These are phyloP conservation scores for Nyssa sinensis DNA, from an alignment of 148 eudicot genomes.

Conservation along the genomic window DNA sequence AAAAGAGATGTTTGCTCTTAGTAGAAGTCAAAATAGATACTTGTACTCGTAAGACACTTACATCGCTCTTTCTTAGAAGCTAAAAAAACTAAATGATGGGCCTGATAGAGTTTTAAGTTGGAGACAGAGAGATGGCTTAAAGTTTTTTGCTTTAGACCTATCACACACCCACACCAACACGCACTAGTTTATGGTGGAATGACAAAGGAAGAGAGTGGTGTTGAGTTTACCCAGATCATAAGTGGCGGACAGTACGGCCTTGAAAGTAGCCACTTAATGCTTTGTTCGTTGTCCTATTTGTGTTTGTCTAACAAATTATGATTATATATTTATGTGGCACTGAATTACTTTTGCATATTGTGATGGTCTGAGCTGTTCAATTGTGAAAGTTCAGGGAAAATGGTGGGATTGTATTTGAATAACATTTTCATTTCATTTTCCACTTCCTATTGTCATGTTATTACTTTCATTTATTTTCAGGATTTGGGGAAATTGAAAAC, in stretches of 20 bases:
- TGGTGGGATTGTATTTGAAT: too few relatives aligned
- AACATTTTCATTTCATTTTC: too few relatives aligned
- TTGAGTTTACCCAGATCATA: neutral
- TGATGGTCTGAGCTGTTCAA: neutral
- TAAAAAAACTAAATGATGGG: neutral
- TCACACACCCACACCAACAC: neutral
- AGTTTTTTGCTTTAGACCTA: neutral
- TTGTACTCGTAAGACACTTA: too few relatives aligned
- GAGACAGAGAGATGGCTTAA: neutral
- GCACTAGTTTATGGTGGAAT: neutral
- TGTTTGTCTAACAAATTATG: neutral
- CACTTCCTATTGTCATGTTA: too few relatives aligned
- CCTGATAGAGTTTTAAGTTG: neutral
- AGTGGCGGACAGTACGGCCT: neutral
- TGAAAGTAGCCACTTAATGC: neutral
- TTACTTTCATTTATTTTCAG: too few relatives aligned
- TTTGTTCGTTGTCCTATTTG: neutral
- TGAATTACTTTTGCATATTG: neutral
- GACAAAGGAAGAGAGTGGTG: too few relatives aligned
- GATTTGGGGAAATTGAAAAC: too few relatives aligned
- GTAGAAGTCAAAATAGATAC: too few relatives aligned
- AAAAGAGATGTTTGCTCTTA: too few relatives aligned
- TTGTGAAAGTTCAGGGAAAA: too few relatives aligned
- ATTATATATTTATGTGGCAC: neutral
- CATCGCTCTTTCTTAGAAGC: neutral